Evolutionary conservation across 805 yeast species (phyloP), one percentile per base, ranked within the genome.

Genomic region (Candida gorgasii): DNA sequence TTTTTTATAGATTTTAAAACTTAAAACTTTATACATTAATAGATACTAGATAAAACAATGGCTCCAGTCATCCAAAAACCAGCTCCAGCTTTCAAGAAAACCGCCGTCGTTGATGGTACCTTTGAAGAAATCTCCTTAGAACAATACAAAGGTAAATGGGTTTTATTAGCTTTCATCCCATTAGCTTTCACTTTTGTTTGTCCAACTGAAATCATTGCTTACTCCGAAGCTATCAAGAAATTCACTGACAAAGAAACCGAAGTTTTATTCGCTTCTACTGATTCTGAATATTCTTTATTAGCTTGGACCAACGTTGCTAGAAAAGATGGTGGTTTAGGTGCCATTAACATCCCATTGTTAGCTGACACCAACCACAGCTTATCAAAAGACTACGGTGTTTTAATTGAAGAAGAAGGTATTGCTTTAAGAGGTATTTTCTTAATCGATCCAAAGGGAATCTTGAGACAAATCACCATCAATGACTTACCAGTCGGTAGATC

Each of bases 401-500:
- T 93, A 67, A 73, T 93, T 51, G 95, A 86, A 79, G 98, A 93
- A 54, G 97, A 80, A 62, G 99, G 99, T 75, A 71, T 93, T 62
- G 96, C 96, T 59, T 81, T 92, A 67, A 89, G 99, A 82, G 99
- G 99, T 72, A 84, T 92, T 74, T 93, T 93, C 79, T 74, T 93
- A 74, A 93, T 93, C 62, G 98, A 93, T 78, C 98, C 98, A 68
- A 79, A 84, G 73, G 97, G 97, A 61, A 69, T 69, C 59, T 80
- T 93, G 61, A 89, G 98, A 85, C 99, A 93, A 79, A 78, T 86
- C 75, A 92, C 98, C 75, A 79, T 93, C 80, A 93, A 93, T 80
- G 98, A 93, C 73, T 85, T 92, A 70, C 97, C 99, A 70, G 99
- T 93, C 57, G 99, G 99, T 71, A 89, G 99, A 81, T 86, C 87